phyloP scores from a whole-genome alignment of 345 rosid species.

The Brassica incana region DNA sequence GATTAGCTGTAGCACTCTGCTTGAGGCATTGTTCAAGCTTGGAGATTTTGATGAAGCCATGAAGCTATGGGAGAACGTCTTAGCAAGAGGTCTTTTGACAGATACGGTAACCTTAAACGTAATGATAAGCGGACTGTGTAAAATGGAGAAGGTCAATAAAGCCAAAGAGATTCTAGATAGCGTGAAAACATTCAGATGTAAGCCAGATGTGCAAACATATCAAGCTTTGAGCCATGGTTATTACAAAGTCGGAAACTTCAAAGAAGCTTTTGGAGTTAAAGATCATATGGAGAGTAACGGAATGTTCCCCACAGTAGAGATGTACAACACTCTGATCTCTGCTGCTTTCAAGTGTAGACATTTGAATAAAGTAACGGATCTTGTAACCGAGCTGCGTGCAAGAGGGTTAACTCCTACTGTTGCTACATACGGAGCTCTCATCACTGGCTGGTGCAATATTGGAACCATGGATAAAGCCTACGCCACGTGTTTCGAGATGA shows the following conservation, averaged over 20 bases:
- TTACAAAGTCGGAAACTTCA: constrained; percentile 63
- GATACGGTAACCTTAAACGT: constrained; percentile 59
- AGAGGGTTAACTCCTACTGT: constrained; percentile 49
- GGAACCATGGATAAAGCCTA: constrained; percentile 70
- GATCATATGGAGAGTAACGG: constrained; percentile 51
- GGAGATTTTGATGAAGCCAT: constrained; percentile 61
- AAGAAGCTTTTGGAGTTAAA: constrained; percentile 64
- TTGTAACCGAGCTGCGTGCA: constrained; percentile 50
- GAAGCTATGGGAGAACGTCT: constrained; percentile 63
- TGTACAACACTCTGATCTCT: constrained; percentile 64
- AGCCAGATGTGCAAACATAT: constrained; percentile 69
- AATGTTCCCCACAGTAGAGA: constrained; percentile 52
- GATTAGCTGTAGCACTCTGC: constrained; percentile 68
- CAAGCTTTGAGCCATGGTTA: constrained; percentile 72
- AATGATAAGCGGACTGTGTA: constrained; percentile 74
- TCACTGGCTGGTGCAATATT: constrained; percentile 65
- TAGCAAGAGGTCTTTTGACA: constrained; percentile 61
- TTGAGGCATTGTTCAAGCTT: constrained; percentile 67
- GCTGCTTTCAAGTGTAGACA: constrained; percentile 54
- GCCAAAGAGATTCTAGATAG: constrained; percentile 61
- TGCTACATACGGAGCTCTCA: constrained; percentile 62
- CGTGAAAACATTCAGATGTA: constrained; percentile 59
- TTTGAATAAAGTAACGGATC: constrained; percentile 42
- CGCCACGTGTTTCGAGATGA: constrained; percentile 58
- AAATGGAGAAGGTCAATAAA: constrained; percentile 62